Percentiles rank a stretch among this genome's conserved stretches.
Evolutionary conservation across 768 basidiomycete species (phyloP).

Genomic region (Suillus ampliporus): DNA sequence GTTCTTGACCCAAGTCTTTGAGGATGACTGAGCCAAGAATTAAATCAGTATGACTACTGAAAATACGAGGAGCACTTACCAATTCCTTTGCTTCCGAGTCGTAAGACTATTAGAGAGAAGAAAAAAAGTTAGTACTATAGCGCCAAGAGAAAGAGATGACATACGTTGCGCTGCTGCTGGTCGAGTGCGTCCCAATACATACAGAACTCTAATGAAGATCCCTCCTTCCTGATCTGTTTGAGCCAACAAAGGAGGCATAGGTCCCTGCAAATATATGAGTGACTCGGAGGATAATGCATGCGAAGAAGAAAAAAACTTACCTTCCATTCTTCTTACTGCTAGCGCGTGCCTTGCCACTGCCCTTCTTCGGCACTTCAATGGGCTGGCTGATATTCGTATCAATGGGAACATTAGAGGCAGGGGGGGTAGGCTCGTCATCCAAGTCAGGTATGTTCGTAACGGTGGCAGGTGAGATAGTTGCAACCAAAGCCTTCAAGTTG

Average conservation of each 20-base stretch:
- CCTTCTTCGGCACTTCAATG: background rate
- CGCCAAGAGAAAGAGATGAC: background rate
- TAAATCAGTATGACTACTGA: background rate
- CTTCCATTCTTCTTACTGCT: slow-evolving; percentile 1
- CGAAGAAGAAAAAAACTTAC: background rate
- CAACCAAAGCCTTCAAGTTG: background rate
- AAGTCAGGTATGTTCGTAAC: background rate
- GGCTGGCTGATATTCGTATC: too few relatives aligned
- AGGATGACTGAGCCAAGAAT: background rate
- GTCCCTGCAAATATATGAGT: background rate
- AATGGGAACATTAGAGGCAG: background rate
- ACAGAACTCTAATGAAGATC: background rate
- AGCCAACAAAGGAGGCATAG: background rate
- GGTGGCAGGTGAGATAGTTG: background rate
- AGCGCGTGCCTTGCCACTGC: background rate
- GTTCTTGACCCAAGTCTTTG: background rate
- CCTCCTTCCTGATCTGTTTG: background rate
- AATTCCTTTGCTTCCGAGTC: background rate
- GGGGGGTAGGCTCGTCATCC: background rate
- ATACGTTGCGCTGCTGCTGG: background rate
- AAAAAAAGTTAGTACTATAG: background rate
- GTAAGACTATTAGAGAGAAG: background rate
- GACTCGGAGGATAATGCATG: too few relatives aligned
- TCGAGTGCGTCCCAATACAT: background rate
- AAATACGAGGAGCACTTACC: background rate